Base-by-base conservation (phyloP, 306 rosid species). In the Trifolium pratense region DNA sequence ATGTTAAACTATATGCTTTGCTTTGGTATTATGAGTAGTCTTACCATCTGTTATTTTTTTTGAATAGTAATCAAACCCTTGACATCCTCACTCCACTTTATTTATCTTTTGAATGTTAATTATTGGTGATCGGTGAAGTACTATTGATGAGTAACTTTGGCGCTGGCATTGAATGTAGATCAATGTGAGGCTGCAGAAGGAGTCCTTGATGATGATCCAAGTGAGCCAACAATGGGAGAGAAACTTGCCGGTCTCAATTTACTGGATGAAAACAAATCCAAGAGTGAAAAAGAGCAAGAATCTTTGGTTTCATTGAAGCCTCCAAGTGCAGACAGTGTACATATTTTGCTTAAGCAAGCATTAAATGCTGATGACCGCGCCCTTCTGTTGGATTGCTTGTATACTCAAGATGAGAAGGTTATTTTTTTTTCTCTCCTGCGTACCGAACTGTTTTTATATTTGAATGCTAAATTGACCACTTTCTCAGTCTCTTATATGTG, bases 181-280 rank as follows among this genome's bases (percentile, higher is more conserved):
- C 74, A 65, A 61, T 74, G 59, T 36, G 87, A 86, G 78, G 83
- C 68, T 46, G 85, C 80, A 14, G 88, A 87, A 53, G 91, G 76
- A 40, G 79, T 81, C 56, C 75, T 81, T 18, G 83, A 88, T 52
- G 82, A 80, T 78, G 92, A 88, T 76, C 23, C 58, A 57, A 81
- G 65, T 48, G 94, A 90, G 61, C 96, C 90, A 60, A 90, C 92
- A 68, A 90, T 90, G 92, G 96, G 95, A 68, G 97, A 92, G 75
- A 92, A 84, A 76, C 96, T 88, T 73, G 90, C 86, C 5, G 76
- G 68, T 84, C 86, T 90, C 65, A 82, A 78, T 84, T 77, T 88
- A 64, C 49, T 74, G 36, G 87, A 82, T 12, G 80, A 78, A 51
- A 72, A 82, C 45, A 83, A 58, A 68, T 71, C 76, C 32, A 59